Evolutionary conservation across 2,329 filamentous ascomycete genomes (phyloP), one percentile per base, ranked within the genome.

Genomic region (Ophiostoma ips): DNA sequence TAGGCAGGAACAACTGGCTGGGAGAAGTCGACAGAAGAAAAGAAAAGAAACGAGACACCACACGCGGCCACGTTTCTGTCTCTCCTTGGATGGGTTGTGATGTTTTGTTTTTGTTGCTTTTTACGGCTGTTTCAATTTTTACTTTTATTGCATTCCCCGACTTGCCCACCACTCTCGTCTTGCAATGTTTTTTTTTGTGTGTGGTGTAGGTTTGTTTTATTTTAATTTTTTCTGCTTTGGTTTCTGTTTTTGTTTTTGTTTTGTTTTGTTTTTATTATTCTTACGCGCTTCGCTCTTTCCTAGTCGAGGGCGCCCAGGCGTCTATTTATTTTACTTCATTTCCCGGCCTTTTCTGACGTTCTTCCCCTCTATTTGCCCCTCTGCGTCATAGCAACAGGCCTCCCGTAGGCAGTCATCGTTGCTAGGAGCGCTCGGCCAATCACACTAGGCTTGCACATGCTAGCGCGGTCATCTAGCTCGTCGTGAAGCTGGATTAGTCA

Each of bases 301-400:
- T 16, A 16, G 4, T 36, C 13, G 13, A 5, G 13, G 35, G 35
- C 15, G 13, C 10, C 13, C 5, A 34, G 13, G 33, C 13, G 33
- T 34, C 11, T 34, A 34, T 34, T 34, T 34, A 34, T 45, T n/a
- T 31, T n/a, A n/a, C n/a, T n/a, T n/a, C n/a, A n/a, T n/a, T n/a
- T n/a, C n/a, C 19, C 16, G 19, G 31, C 43, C 19, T 13, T 33
- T 13, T 33, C 16, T n/a, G 28, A 15, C 12, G 15, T 34, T 19
- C 5, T 19, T 21, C 43, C 43, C 43, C 43, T 45, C 43, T 45
- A 45, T 34, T 45, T 33, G 43, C 43, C 43, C 33, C 33, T 34
- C 33, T 45, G 43, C 43, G 43, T 45, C 43, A 45, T 45, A 45
- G 43, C 43, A 45, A 45, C 43, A 45, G 30, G 43, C 28, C 43